A percentile compares a stretch with the other conserved stretches of the same genome.
Conservation (phyloP, 495 filamentous ascomycete species). For the Rusavskia elegans region DNA sequence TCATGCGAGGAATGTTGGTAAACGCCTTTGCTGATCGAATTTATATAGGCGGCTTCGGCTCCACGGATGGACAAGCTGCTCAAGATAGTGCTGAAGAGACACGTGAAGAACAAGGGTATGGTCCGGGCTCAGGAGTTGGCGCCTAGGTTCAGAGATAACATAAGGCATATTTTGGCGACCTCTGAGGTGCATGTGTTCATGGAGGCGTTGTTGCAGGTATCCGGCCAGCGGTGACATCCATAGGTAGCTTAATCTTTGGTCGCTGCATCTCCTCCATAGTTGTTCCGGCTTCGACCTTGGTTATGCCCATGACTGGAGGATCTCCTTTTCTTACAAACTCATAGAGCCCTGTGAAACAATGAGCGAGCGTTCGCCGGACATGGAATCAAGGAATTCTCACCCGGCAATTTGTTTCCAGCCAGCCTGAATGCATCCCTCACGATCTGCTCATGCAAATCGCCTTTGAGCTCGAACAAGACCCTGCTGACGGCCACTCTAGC, state of each 20-base stretch:
- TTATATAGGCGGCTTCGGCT: constrained; percentile 3
- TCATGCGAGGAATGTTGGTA: too few relatives aligned
- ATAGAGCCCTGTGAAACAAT: constrained; percentile 49
- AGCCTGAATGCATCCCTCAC: constrained; percentile 86
- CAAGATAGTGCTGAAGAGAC: constrained; percentile 23
- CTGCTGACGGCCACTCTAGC: constrained; percentile 72
- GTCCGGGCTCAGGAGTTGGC: constrained; percentile 38
- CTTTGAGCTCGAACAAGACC: constrained; percentile 83
- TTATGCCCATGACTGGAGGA: constrained; percentile 76
- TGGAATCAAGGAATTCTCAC: constrained; percentile 30
- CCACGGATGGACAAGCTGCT: constrained; percentile 14
- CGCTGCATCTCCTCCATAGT: constrained; percentile 67
- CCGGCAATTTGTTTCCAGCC: constrained; percentile 88
- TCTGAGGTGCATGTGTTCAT: constrained; percentile 2
- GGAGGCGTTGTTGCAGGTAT: constrained; percentile 8
- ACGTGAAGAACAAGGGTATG: constrained; percentile 45
- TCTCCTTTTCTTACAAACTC: constrained; percentile 94
- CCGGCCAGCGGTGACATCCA: constrained; percentile 17
- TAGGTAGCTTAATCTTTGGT: constrained; percentile 51
- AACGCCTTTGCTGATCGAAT: neutral
- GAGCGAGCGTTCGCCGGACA: neutral
- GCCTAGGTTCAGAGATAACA: constrained; percentile 19
- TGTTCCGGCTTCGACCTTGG: constrained; percentile 70
- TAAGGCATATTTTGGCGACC: neutral
- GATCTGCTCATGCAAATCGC: constrained; percentile 84